Conservation (phyloP, 2,329 filamentous ascomycete species). For the Amauroascus niger region DNA sequence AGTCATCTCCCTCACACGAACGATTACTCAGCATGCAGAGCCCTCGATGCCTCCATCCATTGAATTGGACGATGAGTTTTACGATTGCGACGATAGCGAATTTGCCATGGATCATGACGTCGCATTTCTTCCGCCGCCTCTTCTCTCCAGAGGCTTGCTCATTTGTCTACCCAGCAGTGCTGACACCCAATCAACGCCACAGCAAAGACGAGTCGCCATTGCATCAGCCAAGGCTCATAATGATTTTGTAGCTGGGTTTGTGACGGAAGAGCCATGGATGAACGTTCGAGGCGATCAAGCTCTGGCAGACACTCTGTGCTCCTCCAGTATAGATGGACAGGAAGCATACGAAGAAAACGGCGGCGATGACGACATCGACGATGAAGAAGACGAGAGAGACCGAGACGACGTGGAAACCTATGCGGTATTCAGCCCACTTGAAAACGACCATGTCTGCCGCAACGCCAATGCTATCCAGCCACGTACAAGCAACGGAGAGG, state of each 20-base stretch:
- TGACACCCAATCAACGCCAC: slow-evolving; percentile 26
- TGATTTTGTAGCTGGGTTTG: slow-evolving; percentile 34
- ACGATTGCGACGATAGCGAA: slow-evolving; percentile 13
- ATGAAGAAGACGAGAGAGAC: slow-evolving; percentile 13
- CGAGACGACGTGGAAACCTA: slow-evolving; percentile 15
- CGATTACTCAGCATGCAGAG: slow-evolving; percentile 31
- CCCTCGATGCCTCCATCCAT: slow-evolving; percentile 19
- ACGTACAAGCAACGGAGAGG: neutral
- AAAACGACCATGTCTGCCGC: slow-evolving; percentile 16
- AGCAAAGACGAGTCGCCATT: slow-evolving; percentile 30
- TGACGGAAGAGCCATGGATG: slow-evolving; percentile 31
- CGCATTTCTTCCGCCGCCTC: slow-evolving; percentile 24
- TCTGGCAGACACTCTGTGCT: slow-evolving; percentile 14
- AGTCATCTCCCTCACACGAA: slow-evolving; percentile 36
- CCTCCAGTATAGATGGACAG: slow-evolving; percentile 13
- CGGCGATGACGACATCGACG: neutral
- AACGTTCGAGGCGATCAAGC: slow-evolving; percentile 20
- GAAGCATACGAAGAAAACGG: slow-evolving; percentile 13
- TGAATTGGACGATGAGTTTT: slow-evolving; percentile 8
- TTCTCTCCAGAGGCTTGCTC: slow-evolving; percentile 30
- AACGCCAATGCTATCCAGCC: neutral
- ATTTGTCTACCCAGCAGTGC: slow-evolving; percentile 29
- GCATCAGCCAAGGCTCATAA: slow-evolving; percentile 33
- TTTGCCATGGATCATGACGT: neutral
- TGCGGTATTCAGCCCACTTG: slow-evolving; percentile 24